Evolutionary conservation across 2,329 filamentous ascomycete species (phyloP), one percentile per base, ranked within the genome.

Genomic region (Fusarium sp.): DNA sequence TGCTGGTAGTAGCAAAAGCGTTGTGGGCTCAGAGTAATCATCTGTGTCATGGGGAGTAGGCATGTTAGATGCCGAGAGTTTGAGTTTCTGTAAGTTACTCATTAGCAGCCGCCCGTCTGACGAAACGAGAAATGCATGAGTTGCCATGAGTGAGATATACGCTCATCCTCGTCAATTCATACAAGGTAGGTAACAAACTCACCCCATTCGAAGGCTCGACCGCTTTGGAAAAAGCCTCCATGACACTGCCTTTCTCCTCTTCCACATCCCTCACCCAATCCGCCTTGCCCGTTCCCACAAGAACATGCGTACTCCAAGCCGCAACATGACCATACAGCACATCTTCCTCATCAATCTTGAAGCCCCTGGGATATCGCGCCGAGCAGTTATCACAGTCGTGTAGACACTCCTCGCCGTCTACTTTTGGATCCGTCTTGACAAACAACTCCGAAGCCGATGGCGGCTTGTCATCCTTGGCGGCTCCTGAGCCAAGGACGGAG

Each of bases 231-330:
- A 94, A 86, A 3, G 91, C 92, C 81, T 93, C 84, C 92, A 95
- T 95, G 33, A 95, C 86, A 76, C 91, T 93, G 8, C 91, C 92
- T 79, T 92, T 90, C 83, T 98, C 96, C 76, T 98, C 92, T 58
- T 88, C 89, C 45, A 97, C 92, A 81, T 97, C 91, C 63, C 92
- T 83, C 76, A 95, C 91, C 96, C 96, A 99, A 80, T 99, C 96
- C 28, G 90, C 87, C 86, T 97, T 97, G 65, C 94, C 93, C n/a
- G 96, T 99, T 26, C 93, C 96, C 16, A 98, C 93, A 33, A 99
- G 83, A 65, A 97, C 77, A 80, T 99, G 96, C 20, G 94, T 96
- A 75, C 88, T 90, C 92, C 93, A 98, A 36, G 89, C 93, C 75
- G 93, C 92, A 67, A 97, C 87, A 62, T 92, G 85, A 1, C 95